Percentiles rank a stretch among this genome's conserved stretches.
Evolutionary conservation across 2,329 filamentous ascomycete genomes (phyloP).

Genomic region (Aspergillus sojae): DNA sequence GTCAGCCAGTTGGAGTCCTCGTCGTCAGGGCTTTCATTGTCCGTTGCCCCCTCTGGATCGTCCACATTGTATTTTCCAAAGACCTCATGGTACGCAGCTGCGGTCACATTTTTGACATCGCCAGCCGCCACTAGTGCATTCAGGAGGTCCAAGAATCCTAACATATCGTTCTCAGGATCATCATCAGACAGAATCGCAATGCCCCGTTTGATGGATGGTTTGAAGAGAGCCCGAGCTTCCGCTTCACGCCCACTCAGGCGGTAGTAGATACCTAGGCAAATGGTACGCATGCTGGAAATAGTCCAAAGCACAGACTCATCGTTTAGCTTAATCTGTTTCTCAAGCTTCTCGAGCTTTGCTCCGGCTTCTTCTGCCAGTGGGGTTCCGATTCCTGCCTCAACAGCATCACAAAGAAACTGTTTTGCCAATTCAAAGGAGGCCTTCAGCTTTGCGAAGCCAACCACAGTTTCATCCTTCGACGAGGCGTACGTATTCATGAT

Average conservation of each 20-base stretch:
- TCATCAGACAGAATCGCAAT: conserved; percentile 14
- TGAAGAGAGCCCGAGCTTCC: conserved; percentile 8
- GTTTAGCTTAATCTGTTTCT: not conserved
- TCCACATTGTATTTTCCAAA: not conserved
- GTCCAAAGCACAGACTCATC: not conserved
- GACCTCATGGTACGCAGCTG: conserved; percentile 1
- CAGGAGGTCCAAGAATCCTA: conserved; percentile 2
- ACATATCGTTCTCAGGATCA: conserved; percentile 12
- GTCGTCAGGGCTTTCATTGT: not conserved
- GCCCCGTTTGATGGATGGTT: conserved; percentile 5
- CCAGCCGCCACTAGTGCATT: conserved; percentile 4
- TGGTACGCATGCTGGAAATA: not conserved
- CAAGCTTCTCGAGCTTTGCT: conserved; percentile 9
- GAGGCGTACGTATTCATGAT: conserved; percentile 12
- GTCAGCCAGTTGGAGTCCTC: not conserved
- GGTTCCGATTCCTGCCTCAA: conserved; percentile 9
- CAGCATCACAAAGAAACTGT: conserved; percentile 5
- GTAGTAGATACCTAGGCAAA: conserved; percentile 12
- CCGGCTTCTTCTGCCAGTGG: not conserved
- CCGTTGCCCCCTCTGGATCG: not conserved
- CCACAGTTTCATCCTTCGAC: conserved; percentile 1
- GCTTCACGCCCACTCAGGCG: conserved; percentile 6
- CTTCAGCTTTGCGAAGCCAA: not conserved
- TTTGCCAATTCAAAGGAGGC: conserved; percentile 8
- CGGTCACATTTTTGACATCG: conserved; percentile 8